Percentiles rank a stretch among this genome's conserved stretches.
phyloP scores from a whole-genome alignment of 805 yeast species.

The Ogataea populi-albae region DNA sequence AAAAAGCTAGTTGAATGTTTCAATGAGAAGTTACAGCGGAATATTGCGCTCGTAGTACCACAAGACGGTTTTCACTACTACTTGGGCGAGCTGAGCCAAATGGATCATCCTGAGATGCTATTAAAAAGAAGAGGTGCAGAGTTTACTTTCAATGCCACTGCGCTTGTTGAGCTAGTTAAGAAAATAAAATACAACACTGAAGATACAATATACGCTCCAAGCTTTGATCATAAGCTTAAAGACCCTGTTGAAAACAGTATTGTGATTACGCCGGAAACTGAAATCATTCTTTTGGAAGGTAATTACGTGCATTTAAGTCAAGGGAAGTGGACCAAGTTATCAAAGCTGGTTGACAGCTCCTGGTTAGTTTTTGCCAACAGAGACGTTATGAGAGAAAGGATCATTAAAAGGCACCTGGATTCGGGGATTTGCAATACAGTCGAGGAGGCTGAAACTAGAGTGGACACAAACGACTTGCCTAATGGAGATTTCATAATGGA shows the following conservation, averaged over 20 bases:
- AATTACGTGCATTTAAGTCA: conserved; percentile 39
- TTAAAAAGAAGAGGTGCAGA: conserved; percentile 46
- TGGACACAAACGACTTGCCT: conserved; percentile 38
- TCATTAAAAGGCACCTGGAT: conserved; percentile 36
- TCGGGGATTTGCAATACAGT: conserved; percentile 34
- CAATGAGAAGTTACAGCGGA: conserved; percentile 3
- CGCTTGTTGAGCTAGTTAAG: conserved; percentile 27
- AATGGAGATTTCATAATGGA: conserved; percentile 30
- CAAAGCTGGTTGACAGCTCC: conserved; percentile 28
- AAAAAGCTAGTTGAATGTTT: conserved; percentile 2
- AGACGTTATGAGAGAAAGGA: conserved; percentile 27
- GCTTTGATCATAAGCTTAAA: conserved; percentile 39
- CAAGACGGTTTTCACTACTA: conserved; percentile 40
- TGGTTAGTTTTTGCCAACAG: conserved; percentile 35
- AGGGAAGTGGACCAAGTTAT: conserved; percentile 34
- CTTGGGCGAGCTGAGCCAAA: conserved; percentile 28
- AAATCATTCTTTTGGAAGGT: conserved; percentile 39
- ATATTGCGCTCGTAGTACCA: conserved; percentile 10
- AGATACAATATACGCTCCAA: conserved; percentile 25
- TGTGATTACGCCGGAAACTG: conserved; percentile 25
- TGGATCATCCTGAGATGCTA: conserved; percentile 38
- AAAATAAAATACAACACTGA: conserved; percentile 1
- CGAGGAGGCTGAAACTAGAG: conserved; percentile 37
- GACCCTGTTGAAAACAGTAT: conserved; percentile 40
- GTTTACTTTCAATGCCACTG: conserved; percentile 38